Conservation (phyloP, 768 basidiomycete genomes). For the Boletellus ananas region DNA sequence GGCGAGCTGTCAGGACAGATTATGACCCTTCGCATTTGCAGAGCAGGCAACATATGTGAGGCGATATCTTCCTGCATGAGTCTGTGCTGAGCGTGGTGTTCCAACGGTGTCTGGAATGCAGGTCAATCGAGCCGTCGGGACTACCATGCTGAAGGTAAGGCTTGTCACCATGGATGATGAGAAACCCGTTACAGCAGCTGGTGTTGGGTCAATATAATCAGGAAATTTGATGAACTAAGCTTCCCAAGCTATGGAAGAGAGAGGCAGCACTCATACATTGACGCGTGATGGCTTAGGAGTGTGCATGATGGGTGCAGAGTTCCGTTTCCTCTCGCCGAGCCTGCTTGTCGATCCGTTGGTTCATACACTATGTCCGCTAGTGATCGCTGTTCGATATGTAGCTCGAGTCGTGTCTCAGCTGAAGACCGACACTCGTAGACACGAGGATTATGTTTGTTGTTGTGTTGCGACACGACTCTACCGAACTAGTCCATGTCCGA, state of each 20-base stretch:
- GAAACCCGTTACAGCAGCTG: conserved; percentile 40
- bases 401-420: too few species aligned
- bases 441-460: conserved; percentile 6
- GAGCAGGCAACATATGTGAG: conserved; percentile 31
- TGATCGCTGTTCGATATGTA: too few species aligned
- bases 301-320: too few species aligned
- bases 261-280: too few species aligned
- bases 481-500: conserved; percentile 16
- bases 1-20: conserved; percentile 54
- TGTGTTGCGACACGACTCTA: conserved; percentile 5
- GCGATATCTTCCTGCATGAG: neutral
- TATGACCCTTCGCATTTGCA: conserved; percentile 21
- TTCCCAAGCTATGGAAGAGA: conserved; percentile 49
- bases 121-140: conserved; percentile 41
- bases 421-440: too few species aligned
- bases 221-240: conserved; percentile 1
- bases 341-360: too few species aligned
- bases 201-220: conserved; percentile 43
- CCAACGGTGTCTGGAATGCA: conserved; percentile 17
- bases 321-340: too few species aligned
- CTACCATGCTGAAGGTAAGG: conserved; percentile 50
- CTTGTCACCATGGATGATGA: conserved; percentile 27
- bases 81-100: neutral
- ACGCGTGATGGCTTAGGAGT: too few species aligned
- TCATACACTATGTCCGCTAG: too few species aligned